A percentile compares a stretch with the other conserved stretches of the same genome.
Conservation (phyloP, 2,329 filamentous ascomycete species). For the Bretziella fagacearum region DNA sequence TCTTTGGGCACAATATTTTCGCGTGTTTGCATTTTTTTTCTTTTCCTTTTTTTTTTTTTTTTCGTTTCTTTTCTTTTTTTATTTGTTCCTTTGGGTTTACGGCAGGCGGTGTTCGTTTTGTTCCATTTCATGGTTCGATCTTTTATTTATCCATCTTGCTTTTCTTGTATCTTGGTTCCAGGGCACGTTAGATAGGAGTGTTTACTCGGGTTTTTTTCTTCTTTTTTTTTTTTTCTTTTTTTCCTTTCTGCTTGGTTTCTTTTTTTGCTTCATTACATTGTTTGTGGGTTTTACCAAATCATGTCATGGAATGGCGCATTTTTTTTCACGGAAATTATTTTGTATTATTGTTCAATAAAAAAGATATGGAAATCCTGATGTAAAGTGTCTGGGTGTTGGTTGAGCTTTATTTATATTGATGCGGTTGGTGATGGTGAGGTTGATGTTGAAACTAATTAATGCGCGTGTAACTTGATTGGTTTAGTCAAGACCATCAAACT, state of each 20-base stretch:
- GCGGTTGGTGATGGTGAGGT: too few species aligned
- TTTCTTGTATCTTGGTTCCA: too few species aligned
- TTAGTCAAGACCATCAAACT: conserved; percentile 32
- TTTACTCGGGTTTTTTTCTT: not conserved
- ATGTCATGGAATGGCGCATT: conserved; percentile 5
- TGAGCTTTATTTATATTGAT: too few species aligned
- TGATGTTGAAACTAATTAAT: too few species aligned
- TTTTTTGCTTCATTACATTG: not conserved
- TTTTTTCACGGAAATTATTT: not conserved
- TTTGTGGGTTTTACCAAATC: not conserved
- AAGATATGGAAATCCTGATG: too few species aligned
- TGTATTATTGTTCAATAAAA: too few species aligned
- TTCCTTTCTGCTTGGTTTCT: not conserved
- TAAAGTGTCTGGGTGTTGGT: too few species aligned
- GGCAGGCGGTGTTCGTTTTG: not conserved
- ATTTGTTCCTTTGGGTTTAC: not conserved
- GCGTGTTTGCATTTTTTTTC: not conserved
- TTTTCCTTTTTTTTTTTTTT: not conserved
- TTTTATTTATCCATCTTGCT: not conserved
- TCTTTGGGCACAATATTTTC: not conserved
- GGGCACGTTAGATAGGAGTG: too few species aligned
- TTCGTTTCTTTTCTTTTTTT: not conserved
- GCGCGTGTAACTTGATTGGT: too few species aligned
- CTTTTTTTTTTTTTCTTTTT: conserved; percentile 2
- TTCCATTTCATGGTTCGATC: not conserved